Base-by-base conservation (phyloP, 1,139 yeast genomes). In the Lodderomyces margitis region DNA sequence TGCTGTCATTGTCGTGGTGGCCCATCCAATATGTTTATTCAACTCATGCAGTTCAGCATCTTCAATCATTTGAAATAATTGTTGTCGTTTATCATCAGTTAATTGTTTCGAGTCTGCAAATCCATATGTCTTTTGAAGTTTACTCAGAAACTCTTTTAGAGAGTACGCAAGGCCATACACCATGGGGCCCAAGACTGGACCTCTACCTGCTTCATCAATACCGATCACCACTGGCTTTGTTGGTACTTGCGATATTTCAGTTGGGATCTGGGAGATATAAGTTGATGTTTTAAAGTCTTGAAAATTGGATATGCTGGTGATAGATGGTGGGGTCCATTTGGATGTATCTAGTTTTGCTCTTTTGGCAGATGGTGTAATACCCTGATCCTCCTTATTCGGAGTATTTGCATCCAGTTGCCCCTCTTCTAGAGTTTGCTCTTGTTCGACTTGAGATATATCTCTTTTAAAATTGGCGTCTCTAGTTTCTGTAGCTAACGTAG, bases 141-240 rank as follows among this genome's bases (percentile, higher is more conserved):
- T 57, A 0, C 57, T 49, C 42, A 78, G 82, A 55, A 79, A 87
- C 1, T 65, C 57, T 38, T 73, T 71, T 14, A 81, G 64, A 51
- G 95, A 83, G 57, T 88, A 92, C 3, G 95, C 81, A 2, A 88
- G 70, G 1, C 96, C 96, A 55, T 92, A 92, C 1, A 94, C 98
- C 98, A 92, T 94, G 0, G 98, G 95, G 0, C 98, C 95, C 40
- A 92, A 57, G 0, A 94, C 97, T 0, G 99, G 98, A 0, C 99
- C 99, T 50, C 99, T 74, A 0, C 99, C 98, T 0, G 99, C 98
- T 60, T 92, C 99, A 59, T 92, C 98, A 1, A 92, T 95, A 3
- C 98, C 98, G 11, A 92, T 62, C 1, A 88, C 78, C 3, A 71
- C 64, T 0, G 64, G 55, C 9, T 53, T 58, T 3, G 46, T 31